phyloP scores from a whole-genome alignment of 148 eudicot species.

The Cornus kousa region DNA sequence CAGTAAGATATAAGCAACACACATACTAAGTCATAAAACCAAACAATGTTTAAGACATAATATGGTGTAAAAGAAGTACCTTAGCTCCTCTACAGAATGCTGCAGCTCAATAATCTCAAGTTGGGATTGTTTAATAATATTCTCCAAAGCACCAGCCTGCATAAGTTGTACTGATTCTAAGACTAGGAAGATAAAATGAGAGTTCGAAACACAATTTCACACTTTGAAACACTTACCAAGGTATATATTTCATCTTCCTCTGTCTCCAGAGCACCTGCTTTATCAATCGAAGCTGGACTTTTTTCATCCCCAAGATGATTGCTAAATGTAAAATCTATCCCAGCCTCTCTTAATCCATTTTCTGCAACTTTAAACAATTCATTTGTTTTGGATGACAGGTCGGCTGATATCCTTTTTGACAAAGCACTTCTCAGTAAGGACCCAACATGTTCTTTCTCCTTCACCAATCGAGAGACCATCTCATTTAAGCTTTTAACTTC shows the following conservation, averaged over 20 bases:
- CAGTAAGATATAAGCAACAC: neutral
- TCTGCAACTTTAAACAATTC: slow-evolving; percentile 82
- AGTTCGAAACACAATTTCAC: neutral
- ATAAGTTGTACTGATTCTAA: slow-evolving; percentile 15
- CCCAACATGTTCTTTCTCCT: slow-evolving; percentile 94
- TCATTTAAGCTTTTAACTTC: slow-evolving; percentile 80
- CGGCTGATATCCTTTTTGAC: slow-evolving; percentile 61
- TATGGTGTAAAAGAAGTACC: slow-evolving; percentile 43
- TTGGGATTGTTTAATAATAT: slow-evolving; percentile 85
- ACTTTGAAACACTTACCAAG: slow-evolving; percentile 49
- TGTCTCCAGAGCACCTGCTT: slow-evolving; percentile 39
- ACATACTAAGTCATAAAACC: neutral
- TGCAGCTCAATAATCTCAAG: slow-evolving; percentile 86
- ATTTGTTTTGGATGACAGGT: slow-evolving; percentile 60
- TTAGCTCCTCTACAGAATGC: slow-evolving; percentile 81
- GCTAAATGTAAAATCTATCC: slow-evolving; percentile 66
- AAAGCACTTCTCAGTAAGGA: slow-evolving; percentile 82
- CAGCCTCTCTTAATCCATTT: slow-evolving; percentile 81
- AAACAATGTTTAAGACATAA: neutral
- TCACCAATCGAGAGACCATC: slow-evolving; percentile 61
- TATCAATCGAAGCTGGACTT: slow-evolving; percentile 24
- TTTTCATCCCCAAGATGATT: slow-evolving; percentile 44
- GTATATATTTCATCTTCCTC: slow-evolving; percentile 88
- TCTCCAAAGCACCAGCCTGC: slow-evolving; percentile 97
- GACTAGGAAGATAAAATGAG: slow-evolving; percentile 9